phyloP scores from a whole-genome alignment of 371 early-diverging fungal species.

The Mortierella sp. region DNA sequence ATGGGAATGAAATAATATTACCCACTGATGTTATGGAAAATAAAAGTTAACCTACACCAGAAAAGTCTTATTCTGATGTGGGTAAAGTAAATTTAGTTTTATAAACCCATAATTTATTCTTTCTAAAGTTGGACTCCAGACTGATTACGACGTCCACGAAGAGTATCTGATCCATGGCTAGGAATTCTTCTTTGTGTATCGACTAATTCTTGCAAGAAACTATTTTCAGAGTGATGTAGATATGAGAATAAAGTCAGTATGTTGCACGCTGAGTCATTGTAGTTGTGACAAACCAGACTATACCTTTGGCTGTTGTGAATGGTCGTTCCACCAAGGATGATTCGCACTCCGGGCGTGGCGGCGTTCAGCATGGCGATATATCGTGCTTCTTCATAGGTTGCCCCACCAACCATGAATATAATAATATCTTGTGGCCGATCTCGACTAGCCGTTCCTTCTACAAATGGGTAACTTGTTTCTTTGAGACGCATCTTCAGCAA shows the following conservation, averaged over 20 bases:
- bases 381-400: slow-evolving; percentile 93
- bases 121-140: slow-evolving; percentile 3
- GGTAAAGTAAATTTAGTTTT: no score
- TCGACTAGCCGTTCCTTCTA: slow-evolving; percentile 62
- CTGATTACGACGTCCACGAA: slow-evolving; percentile 20
- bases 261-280: not conserved
- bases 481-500: slow-evolving; percentile 86
- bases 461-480: slow-evolving; percentile 83
- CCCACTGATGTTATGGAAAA: not conserved
- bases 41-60: not conserved
- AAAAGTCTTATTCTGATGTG: not conserved
- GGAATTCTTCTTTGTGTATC: slow-evolving; percentile 32
- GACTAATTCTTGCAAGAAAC: slow-evolving; percentile 53
- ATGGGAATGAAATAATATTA: not conserved
- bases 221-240: slow-evolving; percentile 5
- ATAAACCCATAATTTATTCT: not conserved
- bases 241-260: not conserved
- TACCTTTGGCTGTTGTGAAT: slow-evolving; percentile 82
- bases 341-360: slow-evolving; percentile 77
- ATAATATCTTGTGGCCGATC: slow-evolving; percentile 95
- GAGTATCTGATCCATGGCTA: slow-evolving; percentile 14
- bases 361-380: slow-evolving; percentile 86
- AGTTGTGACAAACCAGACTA: not conserved
- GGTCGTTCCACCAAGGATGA: slow-evolving; percentile 92
- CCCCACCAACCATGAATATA: slow-evolving; percentile 94